Evolutionary conservation across 2,329 filamentous ascomycete genomes (phyloP).

Genomic region (Coniochaeta sp.): DNA sequence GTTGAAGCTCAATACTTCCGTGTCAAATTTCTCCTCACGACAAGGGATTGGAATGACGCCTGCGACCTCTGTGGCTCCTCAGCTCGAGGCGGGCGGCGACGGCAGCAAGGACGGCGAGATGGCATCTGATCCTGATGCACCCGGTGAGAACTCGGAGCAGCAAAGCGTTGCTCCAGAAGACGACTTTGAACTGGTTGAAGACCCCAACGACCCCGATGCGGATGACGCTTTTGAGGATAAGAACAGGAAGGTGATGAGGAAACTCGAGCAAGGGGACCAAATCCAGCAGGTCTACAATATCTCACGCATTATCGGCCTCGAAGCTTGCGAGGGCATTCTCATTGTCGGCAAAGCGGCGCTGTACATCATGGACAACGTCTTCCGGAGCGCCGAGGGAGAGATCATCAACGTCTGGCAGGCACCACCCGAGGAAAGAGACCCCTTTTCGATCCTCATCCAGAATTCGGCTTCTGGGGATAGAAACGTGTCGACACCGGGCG

Average conservation of each 20-base stretch:
- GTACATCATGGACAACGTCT: slow-evolving; percentile 95
- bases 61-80: slow-evolving; percentile 7
- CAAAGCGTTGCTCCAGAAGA: slow-evolving; percentile 55
- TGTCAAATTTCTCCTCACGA: slow-evolving; percentile 8
- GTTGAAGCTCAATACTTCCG: slow-evolving; percentile 12
- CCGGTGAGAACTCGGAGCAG: slow-evolving; percentile 22
- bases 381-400: slow-evolving; percentile 89
- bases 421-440: slow-evolving; percentile 83
- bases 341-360: slow-evolving; percentile 88
- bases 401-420: slow-evolving; percentile 97
- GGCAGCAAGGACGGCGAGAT: slow-evolving; percentile 11
- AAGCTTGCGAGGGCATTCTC: slow-evolving; percentile 87
- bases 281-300: slow-evolving; percentile 95
- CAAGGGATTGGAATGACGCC: slow-evolving; percentile 16
- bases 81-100: slow-evolving; percentile 12
- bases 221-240: slow-evolving; percentile 87
- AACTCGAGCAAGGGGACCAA: slow-evolving; percentile 80
- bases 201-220: slow-evolving; percentile 75
- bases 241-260: slow-evolving; percentile 95
- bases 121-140: slow-evolving; percentile 17
- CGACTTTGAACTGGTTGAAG: slow-evolving; percentile 92
- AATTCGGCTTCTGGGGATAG: slow-evolving; percentile 51
- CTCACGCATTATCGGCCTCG: slow-evolving; percentile 86
- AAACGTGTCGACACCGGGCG: slow-evolving; percentile 12
- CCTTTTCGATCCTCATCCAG: slow-evolving; percentile 90